These are phyloP conservation scores for Neonothopanus nambi DNA, from an alignment of 1,284 basidiomycete genomes.

Conservation along the genomic window DNA sequence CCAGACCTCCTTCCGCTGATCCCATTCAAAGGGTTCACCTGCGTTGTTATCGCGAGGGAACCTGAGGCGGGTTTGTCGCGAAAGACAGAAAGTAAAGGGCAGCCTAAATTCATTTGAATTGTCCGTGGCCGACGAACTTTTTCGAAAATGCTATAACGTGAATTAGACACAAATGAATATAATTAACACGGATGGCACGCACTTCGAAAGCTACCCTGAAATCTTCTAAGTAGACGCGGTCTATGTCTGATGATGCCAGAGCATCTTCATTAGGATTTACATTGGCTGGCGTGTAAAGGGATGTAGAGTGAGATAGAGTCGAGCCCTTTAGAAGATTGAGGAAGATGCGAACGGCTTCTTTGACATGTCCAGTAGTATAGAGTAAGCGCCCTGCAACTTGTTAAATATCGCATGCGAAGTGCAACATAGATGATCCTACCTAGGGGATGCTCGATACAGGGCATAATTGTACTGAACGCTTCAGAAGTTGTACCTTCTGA, in stretches of 20 bases:
- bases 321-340: constrained; percentile 56
- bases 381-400: constrained; percentile 59
- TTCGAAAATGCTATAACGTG: constrained; percentile 58
- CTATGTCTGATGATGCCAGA: constrained; percentile 32
- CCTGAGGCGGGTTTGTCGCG: constrained; percentile 53
- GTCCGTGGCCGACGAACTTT: constrained; percentile 44
- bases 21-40: constrained; percentile 54
- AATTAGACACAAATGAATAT: constrained; percentile 11
- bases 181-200: constrained; percentile 18
- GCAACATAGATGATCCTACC: constrained; percentile 43
- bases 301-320: constrained; percentile 18
- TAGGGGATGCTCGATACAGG: constrained; percentile 76
- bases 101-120: constrained; percentile 47
- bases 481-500: constrained; percentile 49
- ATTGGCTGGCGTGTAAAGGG: constrained; percentile 21
- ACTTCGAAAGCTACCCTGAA: constrained; percentile 78
- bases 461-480: constrained; percentile 60
- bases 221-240: constrained; percentile 74
- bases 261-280: constrained; percentile 20
- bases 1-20: constrained; percentile 65
- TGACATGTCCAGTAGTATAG: constrained; percentile 76
- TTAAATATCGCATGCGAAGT: constrained; percentile 2
- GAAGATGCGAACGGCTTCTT: constrained; percentile 68
- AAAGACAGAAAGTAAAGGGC: constrained; percentile 60
- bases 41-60: constrained; percentile 49